Conservation (phyloP, 2,329 filamentous ascomycete species). For the Rutstroemia sydowiana region DNA sequence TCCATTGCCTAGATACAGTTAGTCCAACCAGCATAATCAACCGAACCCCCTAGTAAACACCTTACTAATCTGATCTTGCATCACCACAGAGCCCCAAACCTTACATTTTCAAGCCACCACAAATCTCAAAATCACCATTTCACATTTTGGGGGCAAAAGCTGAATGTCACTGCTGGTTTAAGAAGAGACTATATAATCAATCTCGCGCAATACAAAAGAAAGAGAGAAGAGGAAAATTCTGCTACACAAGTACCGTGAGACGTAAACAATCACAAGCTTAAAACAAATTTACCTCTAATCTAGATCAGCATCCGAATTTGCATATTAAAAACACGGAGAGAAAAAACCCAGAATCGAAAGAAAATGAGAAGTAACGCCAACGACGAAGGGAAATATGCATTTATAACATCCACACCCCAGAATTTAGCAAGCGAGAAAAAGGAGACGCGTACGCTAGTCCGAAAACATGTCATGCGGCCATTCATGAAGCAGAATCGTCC, state of each 20-base stretch:
- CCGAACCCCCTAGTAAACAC: not conserved
- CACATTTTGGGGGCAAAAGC: too few species aligned
- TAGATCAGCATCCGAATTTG: not conserved
- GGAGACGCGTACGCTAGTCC: not conserved
- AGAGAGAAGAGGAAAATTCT: too few species aligned
- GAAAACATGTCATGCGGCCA: slow-evolving; percentile 6
- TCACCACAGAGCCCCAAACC: too few species aligned
- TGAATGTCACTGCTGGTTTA: too few species aligned
- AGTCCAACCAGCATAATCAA: not conserved
- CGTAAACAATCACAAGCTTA: too few species aligned
- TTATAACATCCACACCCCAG: not conserved
- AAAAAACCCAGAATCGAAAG: not conserved
- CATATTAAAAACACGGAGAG: not conserved
- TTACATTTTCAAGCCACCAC: too few species aligned
- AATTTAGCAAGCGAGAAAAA: not conserved
- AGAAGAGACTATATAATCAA: too few species aligned
- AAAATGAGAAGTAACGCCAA: not conserved
- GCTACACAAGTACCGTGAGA: too few species aligned
- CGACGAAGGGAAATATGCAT: not conserved
- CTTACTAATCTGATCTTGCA: too few species aligned
- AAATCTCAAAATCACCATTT: too few species aligned
- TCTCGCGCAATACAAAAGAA: too few species aligned
- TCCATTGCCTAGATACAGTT: not conserved
- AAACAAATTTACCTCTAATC: not conserved
- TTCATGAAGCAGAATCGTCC: slow-evolving; percentile 2